Conservation (phyloP, 2,329 filamentous ascomycete genomes). For the Taxawa tesnikishii region DNA sequence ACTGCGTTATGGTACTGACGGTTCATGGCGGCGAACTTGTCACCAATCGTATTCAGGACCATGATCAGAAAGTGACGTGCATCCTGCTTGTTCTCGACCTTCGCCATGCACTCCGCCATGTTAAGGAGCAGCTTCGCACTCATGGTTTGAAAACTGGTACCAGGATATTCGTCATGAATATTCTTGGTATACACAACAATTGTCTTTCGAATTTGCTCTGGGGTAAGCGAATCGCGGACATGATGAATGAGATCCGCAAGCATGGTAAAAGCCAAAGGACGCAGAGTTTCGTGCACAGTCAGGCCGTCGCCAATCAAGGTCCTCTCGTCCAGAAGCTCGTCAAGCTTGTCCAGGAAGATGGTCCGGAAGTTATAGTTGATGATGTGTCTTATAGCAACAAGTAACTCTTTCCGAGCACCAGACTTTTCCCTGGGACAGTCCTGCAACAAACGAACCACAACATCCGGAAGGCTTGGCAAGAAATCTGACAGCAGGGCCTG, state of each 20-base stretch:
- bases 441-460: conserved; percentile 80
- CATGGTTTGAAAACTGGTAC: conserved; percentile 99
- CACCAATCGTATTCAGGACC: conserved; percentile 94
- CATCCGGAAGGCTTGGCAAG: conserved; percentile 68
- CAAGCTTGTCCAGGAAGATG: conserved; percentile 89
- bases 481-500: conserved; percentile 81
- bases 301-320: conserved; percentile 91
- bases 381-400: conserved; percentile 94
- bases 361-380: conserved; percentile 98
- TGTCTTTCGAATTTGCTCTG: conserved; percentile 87
- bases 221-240: conserved; percentile 75
- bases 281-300: conserved; percentile 93
- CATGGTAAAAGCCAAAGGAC: conserved; percentile 95
- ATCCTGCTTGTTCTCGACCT: conserved; percentile 83
- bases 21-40: conserved; percentile 98
- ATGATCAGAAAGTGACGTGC: conserved; percentile 92
- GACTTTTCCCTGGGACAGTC: conserved; percentile 95
- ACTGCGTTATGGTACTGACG: conserved; percentile 88
- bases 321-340: conserved; percentile 85
- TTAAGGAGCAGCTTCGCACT: conserved; percentile 93
- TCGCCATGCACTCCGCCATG: conserved; percentile 96
- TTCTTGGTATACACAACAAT: conserved; percentile 97
- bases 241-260: conserved; percentile 96
- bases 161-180: conserved; percentile 87
- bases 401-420: conserved; percentile 79